phyloP scores from a whole-genome alignment of 495 filamentous ascomycete species.

The Cercophora sp. region DNA sequence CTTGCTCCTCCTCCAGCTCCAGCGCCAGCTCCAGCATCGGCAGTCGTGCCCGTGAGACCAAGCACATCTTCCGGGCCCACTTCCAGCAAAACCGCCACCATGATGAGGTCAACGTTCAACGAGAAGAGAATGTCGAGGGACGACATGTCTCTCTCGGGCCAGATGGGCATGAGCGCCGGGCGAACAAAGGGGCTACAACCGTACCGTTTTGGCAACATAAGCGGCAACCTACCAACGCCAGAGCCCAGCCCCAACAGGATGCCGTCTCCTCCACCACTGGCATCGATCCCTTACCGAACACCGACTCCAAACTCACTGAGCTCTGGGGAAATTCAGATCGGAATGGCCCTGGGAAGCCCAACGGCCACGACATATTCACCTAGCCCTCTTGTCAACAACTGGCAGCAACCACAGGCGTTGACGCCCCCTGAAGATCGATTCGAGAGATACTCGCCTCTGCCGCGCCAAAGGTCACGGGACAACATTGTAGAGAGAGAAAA shows the following conservation, averaged over 20 bases:
- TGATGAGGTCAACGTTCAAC: slow-evolving; percentile 22
- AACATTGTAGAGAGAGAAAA: too few species aligned
- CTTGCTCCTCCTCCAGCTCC: slow-evolving; percentile 17
- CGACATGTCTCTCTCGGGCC: slow-evolving; percentile 41
- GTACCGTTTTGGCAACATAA: slow-evolving; percentile 15
- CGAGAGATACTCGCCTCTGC: slow-evolving; percentile 24
- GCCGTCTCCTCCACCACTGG: slow-evolving; percentile 20
- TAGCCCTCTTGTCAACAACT: slow-evolving; percentile 14
- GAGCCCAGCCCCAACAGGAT: slow-evolving; percentile 34
- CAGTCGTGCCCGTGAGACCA: slow-evolving; percentile 39
- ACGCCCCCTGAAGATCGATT: slow-evolving; percentile 14
- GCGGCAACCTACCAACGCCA: slow-evolving; percentile 40
- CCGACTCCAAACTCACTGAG: slow-evolving; percentile 39
- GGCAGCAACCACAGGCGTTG: slow-evolving; percentile 20
- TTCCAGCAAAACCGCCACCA: slow-evolving; percentile 12
- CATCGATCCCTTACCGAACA: slow-evolving; percentile 27
- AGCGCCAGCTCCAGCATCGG: too few species aligned
- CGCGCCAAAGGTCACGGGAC: too few species aligned
- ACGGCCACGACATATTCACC: slow-evolving; percentile 24
- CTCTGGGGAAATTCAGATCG: slow-evolving; percentile 42
- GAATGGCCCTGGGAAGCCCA: slow-evolving; percentile 59
- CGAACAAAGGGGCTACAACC: slow-evolving; percentile 22
- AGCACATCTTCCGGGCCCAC: slow-evolving; percentile 37
- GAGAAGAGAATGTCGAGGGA: slow-evolving; percentile 45
- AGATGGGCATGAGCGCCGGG: slow-evolving; percentile 15